Evolutionary conservation across 2,329 filamentous ascomycete species (phyloP).

Genomic region (Botrytis cinerea): DNA sequence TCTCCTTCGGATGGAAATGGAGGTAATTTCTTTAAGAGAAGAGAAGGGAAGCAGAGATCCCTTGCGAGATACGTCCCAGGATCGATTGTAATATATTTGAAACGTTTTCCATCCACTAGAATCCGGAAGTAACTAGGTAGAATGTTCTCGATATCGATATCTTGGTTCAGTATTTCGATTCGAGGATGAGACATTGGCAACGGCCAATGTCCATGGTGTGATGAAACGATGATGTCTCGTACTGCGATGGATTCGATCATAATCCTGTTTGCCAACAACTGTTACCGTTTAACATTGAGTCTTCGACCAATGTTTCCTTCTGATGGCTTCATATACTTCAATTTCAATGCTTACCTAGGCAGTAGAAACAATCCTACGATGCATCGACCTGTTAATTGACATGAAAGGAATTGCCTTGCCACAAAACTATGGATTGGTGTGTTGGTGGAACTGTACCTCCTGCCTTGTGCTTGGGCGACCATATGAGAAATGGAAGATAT

Average conservation of each 20-base stretch:
- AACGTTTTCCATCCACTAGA: conserved; percentile 27
- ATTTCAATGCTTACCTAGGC: not conserved
- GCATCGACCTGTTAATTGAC: not conserved
- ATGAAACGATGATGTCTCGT: not conserved
- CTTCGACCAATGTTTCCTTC: not conserved
- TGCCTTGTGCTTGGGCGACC: not conserved
- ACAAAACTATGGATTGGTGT: not conserved
- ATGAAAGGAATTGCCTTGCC: not conserved
- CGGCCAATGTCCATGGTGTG: not conserved
- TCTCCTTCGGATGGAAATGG: conserved; percentile 44
- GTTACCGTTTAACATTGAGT: not conserved
- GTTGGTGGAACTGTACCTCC: not conserved
- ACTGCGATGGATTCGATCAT: not conserved
- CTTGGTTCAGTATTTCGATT: conserved; percentile 25
- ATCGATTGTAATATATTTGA: conserved; percentile 48
- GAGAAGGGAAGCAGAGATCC: conserved; percentile 43
- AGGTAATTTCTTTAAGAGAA: conserved; percentile 43
- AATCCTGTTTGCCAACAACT: not conserved
- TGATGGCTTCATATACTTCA: not conserved
- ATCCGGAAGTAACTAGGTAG: conserved; percentile 28
- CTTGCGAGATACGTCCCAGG: conserved; percentile 41
- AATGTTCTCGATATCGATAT: conserved; percentile 25
- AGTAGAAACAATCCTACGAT: not conserved
- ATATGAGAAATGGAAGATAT: not conserved
- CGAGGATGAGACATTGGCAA: not conserved